These are phyloP conservation scores for Nicotiana attenuata DNA, from an alignment of 257 asterid genomes.

Conservation along the genomic window DNA sequence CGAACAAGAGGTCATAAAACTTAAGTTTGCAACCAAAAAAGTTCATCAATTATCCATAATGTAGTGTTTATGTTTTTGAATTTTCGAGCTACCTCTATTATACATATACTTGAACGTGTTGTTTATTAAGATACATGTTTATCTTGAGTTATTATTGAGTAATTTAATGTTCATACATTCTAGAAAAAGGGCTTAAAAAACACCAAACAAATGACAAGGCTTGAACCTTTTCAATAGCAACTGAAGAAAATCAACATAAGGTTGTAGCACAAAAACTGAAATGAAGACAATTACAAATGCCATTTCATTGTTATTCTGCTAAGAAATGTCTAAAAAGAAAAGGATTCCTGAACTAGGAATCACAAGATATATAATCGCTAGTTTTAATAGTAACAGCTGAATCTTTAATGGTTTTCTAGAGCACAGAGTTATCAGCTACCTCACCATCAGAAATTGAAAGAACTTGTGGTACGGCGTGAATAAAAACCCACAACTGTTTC, in stretches of 20 bases:
- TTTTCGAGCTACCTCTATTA: too few species aligned
- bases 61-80: too few species aligned
- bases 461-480: neutral
- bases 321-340: neutral
- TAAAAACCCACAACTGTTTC: neutral
- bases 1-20: too few species aligned
- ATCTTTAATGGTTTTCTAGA: neutral
- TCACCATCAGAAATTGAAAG: neutral
- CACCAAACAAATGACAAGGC: neutral
- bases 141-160: too few species aligned
- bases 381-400: neutral
- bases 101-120: too few species aligned
- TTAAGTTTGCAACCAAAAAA: too few species aligned
- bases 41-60: too few species aligned
- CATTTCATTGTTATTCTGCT: neutral
- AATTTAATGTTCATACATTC: too few species aligned
- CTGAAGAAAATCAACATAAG: neutral
- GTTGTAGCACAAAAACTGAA: neutral
- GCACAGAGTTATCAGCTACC: neutral
- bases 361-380: neutral
- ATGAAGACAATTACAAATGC: neutral
- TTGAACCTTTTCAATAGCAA: neutral
- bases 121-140: too few species aligned
- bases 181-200: neutral
- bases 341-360: slow-evolving; percentile 6